Conservation (phyloP, 148 eudicot species). For the Chenopodium quinoa region DNA sequence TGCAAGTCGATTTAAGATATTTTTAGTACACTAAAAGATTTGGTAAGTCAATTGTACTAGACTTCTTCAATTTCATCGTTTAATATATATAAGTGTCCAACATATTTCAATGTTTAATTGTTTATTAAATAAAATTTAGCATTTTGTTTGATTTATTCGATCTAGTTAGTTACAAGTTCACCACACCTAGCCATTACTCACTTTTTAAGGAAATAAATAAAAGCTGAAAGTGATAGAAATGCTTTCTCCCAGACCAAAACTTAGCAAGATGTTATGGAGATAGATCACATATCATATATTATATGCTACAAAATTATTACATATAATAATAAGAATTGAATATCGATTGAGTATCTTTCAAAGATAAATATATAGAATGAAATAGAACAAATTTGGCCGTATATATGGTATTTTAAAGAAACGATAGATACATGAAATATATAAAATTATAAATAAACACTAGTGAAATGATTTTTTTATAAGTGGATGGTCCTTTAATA, state of each 20-base stretch:
- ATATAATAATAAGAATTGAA: neutral
- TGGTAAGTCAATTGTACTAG: neutral
- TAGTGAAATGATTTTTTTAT: neutral
- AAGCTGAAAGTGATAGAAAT: slow-evolving; percentile 13
- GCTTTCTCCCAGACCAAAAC: slow-evolving; percentile 1
- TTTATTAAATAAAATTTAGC: neutral
- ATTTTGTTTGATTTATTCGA: neutral
- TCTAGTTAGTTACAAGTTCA: slow-evolving; percentile 23
- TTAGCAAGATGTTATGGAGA: slow-evolving; percentile 13
- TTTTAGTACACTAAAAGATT: neutral
- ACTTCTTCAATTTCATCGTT: neutral
- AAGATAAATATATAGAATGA: neutral
- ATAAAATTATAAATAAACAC: neutral
- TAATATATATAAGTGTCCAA: neutral
- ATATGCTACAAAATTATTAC: neutral
- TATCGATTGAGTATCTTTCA: neutral
- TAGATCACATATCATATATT: neutral
- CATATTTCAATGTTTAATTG: neutral
- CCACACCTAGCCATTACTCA: slow-evolving; percentile 10
- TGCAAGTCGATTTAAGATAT: neutral
- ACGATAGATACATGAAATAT: neutral
- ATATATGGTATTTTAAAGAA: neutral
- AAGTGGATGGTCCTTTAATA: neutral
- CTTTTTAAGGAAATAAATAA: neutral
- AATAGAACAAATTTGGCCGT: neutral